Evolutionary conservation across 1,284 basidiomycete species (phyloP), one percentile per base, ranked within the genome.

Genomic region (Sutorius eximius): DNA sequence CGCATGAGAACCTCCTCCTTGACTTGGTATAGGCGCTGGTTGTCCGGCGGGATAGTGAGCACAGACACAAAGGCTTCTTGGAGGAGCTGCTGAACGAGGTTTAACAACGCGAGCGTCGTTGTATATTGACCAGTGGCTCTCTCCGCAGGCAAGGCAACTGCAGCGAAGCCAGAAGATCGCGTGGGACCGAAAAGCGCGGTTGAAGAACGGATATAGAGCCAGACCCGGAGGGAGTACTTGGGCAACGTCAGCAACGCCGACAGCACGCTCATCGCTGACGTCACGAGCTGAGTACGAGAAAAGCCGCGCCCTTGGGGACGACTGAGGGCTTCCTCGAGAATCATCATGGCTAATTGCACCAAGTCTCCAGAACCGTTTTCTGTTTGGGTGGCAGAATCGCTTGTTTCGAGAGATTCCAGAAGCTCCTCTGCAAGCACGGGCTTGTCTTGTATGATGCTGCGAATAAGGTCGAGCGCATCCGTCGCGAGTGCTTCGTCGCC

Each of bases 1-100:
- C 92, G 85, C 47, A 88, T 73, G 12, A 95, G 77, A 6, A 95
- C 92, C 55, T 90, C 87, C 58, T 89, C 87, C 70, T 94, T 95
- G 45, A 91, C 72, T 56, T 86, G 81, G 51, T 82, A 81, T 18
- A 91, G 72, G 30, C 81, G 79, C 6, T 79, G 71, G 52, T 82
- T 83, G 34, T 83, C 79, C 0, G 81, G 77, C 0, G 83, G 74
- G 30, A 86, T 73, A 10, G 73, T 69, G 15, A 81, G 63, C 38
- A 80, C 76, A 0, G 86, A 82, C 5, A 82, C 70, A 15, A 83
- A 82, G 1, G 89, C 85, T 67, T 95, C 90, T 47, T 81, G 76
- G 62, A 93, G 85, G 16, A 95, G 80, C 44, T 82, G 82, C 56
- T 86, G 85, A 30, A 92, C 85, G 43, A 95, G 82, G 53, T 87